These are phyloP conservation scores for Clavaria fumosa DNA, from an alignment of 768 basidiomycete species.

Conservation along the genomic window DNA sequence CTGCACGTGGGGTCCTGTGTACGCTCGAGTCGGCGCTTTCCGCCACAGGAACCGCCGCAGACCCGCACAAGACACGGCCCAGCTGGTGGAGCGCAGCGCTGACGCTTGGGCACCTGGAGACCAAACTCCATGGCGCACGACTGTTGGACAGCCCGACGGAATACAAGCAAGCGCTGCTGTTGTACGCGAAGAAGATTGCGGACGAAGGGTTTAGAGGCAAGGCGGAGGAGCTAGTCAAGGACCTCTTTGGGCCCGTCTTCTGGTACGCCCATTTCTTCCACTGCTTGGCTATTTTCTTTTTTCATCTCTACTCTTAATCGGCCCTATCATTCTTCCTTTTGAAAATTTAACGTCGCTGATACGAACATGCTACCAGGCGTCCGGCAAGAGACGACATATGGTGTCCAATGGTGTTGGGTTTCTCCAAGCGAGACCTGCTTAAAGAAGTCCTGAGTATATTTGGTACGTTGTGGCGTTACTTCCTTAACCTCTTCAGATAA, in stretches of 20 bases:
- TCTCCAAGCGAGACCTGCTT: conserved; percentile 69
- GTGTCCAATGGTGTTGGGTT: conserved; percentile 52
- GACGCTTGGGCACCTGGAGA: conserved; percentile 82
- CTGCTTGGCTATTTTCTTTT: too few species aligned
- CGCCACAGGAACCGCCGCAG: conserved; percentile 22
- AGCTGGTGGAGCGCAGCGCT: conserved; percentile 74
- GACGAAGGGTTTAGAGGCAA: conserved; percentile 82
- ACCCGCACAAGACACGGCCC: conserved; percentile 29
- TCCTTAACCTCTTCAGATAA: neutral
- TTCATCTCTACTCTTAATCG: too few species aligned
- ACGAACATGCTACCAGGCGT: conserved; percentile 36
- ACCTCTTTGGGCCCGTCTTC: conserved; percentile 81
- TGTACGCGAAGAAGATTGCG: conserved; percentile 74
- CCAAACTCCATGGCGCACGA: conserved; percentile 55
- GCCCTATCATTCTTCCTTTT: too few species aligned
- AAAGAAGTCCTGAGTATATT: conserved; percentile 68
- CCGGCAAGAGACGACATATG: conserved; percentile 51
- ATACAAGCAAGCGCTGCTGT: conserved; percentile 58
- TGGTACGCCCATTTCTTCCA: too few species aligned
- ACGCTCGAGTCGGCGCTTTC: conserved; percentile 33
- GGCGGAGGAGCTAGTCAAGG: conserved; percentile 83
- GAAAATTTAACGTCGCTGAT: too few species aligned
- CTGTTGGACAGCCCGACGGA: conserved; percentile 72
- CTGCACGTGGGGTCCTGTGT: conserved; percentile 38
- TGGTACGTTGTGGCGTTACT: conserved; percentile 32